These are phyloP conservation scores for Suillus sp. DNA, from an alignment of 768 basidiomycete genomes.

Conservation along the genomic window DNA sequence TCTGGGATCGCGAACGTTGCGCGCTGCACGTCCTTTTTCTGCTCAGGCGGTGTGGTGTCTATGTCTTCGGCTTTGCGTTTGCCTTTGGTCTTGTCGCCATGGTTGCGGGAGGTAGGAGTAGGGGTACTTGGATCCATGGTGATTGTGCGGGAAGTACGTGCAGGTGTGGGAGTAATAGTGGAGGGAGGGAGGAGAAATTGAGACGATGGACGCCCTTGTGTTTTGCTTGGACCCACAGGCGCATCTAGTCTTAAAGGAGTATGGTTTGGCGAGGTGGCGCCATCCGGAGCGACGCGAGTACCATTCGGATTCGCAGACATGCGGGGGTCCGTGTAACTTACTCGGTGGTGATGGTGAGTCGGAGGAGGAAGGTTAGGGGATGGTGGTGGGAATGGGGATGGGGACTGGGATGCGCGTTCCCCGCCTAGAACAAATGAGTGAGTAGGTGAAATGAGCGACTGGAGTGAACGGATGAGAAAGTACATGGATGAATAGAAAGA, in stretches of 20 bases:
- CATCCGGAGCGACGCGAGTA: conserved; percentile 18
- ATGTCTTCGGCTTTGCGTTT: conserved; percentile 78
- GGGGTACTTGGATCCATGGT: conserved; percentile 34
- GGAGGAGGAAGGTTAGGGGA: background rate
- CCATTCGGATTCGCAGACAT: conserved; percentile 10
- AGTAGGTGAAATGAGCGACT: background rate
- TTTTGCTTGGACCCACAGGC: conserved; percentile 18
- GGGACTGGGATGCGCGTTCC: conserved; percentile 3
- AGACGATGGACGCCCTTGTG: conserved; percentile 15
- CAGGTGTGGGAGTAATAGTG: conserved; percentile 22
- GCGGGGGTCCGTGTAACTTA: background rate
- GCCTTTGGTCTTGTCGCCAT: conserved; percentile 46
- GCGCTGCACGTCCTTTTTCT: conserved; percentile 47
- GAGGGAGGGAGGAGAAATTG: conserved; percentile 18
- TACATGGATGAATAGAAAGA: background rate
- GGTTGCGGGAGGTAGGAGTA: conserved; percentile 34
- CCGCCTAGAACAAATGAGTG: conserved; percentile 9
- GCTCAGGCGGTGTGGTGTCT: conserved; percentile 70
- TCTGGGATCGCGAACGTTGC: conserved; percentile 63
- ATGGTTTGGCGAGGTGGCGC: conserved; percentile 19
- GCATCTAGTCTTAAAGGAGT: conserved; percentile 22
- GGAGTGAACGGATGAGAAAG: background rate
- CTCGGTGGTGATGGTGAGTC: background rate
- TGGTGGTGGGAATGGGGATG: background rate
- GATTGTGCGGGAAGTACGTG: conserved; percentile 19